phyloP scores from a whole-genome alignment of 495 filamentous ascomycete genomes.

The Friedmanniomyces endolithicus region DNA sequence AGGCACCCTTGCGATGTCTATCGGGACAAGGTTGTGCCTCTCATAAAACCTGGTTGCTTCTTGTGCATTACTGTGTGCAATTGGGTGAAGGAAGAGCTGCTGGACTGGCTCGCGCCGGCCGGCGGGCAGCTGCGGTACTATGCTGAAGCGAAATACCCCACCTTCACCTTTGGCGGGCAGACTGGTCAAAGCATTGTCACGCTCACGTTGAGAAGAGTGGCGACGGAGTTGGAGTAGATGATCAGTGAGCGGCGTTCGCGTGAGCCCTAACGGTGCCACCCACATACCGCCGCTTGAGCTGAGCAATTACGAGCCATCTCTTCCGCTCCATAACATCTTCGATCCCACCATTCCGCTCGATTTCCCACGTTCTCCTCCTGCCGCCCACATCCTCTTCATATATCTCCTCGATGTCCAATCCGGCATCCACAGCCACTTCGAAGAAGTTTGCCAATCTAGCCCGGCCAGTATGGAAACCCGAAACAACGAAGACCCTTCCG shows the following conservation, averaged over 20 bases:
- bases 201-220: conserved; percentile 51
- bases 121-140: conserved; percentile 40
- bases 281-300: conserved; percentile 35
- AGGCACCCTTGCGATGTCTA: conserved; percentile 59
- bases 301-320: conserved; percentile 65
- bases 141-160: conserved; percentile 63
- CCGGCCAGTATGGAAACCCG: conserved; percentile 77
- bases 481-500: conserved; percentile 54
- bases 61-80: conserved; percentile 90
- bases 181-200: conserved; percentile 77
- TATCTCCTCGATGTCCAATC: conserved; percentile 56
- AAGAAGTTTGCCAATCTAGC: conserved; percentile 62
- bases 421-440: conserved; percentile 39
- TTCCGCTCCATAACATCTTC: conserved; percentile 59
- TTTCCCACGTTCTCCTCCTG: conserved; percentile 51
- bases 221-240: no score
- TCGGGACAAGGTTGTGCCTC: conserved; percentile 44
- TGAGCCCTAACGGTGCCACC: no score
- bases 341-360: conserved; percentile 38
- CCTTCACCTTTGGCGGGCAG: conserved; percentile 73
- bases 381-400: conserved; percentile 64
- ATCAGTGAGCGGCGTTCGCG: no score
- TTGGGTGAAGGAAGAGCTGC: conserved; percentile 87
- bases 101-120: conserved; percentile 51
- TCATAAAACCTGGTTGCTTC: conserved; percentile 58